A percentile compares a stretch with the other conserved stretches of the same genome.
Conservation (phyloP, 768 basidiomycete genomes). For the Porphyrellus cyaneotinctus region DNA sequence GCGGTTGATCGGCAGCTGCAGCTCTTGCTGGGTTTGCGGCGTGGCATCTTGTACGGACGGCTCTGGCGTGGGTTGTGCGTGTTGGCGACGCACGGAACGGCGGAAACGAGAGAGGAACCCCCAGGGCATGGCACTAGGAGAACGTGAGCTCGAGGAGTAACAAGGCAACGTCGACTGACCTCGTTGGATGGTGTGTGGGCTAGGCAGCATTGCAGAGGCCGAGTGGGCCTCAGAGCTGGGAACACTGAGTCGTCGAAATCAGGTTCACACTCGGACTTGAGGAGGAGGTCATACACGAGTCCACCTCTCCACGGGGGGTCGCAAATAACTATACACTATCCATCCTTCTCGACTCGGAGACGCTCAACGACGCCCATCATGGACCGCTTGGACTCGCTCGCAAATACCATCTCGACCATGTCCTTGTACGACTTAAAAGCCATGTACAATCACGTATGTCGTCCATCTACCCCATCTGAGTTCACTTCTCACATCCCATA, state of each 20-base stretch:
- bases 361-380: slow-evolving; percentile 40
- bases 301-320: slow-evolving; percentile 29
- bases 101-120: slow-evolving; percentile 35
- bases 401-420: slow-evolving; percentile 72
- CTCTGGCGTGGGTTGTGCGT: slow-evolving; percentile 16
- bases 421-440: slow-evolving; percentile 92
- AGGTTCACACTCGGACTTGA: background rate
- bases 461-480: background rate
- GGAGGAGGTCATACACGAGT: background rate
- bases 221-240: background rate
- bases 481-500: slow-evolving; percentile 28
- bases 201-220: slow-evolving; percentile 8
- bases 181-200: background rate
- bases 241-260: too few relatives aligned
- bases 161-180: background rate
- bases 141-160: background rate
- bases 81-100: slow-evolving; percentile 21
- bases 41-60: slow-evolving; percentile 8
- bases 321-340: background rate
- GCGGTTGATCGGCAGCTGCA: slow-evolving; percentile 16
- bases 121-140: slow-evolving; percentile 18
- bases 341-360: background rate
- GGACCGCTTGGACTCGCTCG: slow-evolving; percentile 77
- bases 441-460: slow-evolving; percentile 84
- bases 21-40: background rate